phyloP scores from a whole-genome alignment of 2,329 filamentous ascomycete species.

The Periconia sp. region DNA sequence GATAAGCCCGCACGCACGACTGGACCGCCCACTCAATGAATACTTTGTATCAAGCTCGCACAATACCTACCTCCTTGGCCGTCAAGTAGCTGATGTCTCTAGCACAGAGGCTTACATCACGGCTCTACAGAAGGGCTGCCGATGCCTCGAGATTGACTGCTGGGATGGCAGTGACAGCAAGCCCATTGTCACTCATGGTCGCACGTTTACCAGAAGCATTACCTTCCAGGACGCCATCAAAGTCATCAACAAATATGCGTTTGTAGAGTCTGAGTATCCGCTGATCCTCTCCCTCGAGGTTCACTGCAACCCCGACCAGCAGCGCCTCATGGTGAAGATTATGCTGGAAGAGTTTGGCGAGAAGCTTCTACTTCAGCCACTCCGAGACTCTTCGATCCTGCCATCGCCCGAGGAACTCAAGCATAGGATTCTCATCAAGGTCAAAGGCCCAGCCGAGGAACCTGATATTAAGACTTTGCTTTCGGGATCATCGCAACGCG shows the following conservation, averaged over 20 bases:
- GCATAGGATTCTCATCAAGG: constrained; percentile 87
- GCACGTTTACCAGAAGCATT: constrained; percentile 86
- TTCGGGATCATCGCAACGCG: constrained; percentile 43
- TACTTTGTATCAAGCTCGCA: constrained; percentile 99
- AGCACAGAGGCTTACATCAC: constrained; percentile 95
- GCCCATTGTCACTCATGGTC: constrained; percentile 89
- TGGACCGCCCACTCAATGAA: constrained; percentile 89
- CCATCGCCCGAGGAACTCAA: constrained; percentile 87
- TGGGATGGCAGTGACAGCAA: constrained; percentile 92
- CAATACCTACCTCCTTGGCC: constrained; percentile 93
- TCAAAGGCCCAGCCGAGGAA: constrained; percentile 75
- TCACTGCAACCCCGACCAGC: constrained; percentile 84
- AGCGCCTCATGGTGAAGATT: constrained; percentile 85
- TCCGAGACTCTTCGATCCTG: constrained; percentile 71
- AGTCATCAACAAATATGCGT: constrained; percentile 94
- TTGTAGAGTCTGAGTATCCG: constrained; percentile 83
- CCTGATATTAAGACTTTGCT: constrained; percentile 42
- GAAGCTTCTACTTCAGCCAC: constrained; percentile 76
- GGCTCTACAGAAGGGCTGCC: constrained; percentile 84
- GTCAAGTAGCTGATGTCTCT: constrained; percentile 87
- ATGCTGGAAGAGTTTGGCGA: constrained; percentile 85
- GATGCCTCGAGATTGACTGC: constrained; percentile 96
- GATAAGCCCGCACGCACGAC: constrained; percentile 64
- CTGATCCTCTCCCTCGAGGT: constrained; percentile 96
- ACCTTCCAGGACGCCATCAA: constrained; percentile 90